Base-by-base conservation (phyloP, 768 basidiomycete species). In the Thelephora aurantiotincta region DNA sequence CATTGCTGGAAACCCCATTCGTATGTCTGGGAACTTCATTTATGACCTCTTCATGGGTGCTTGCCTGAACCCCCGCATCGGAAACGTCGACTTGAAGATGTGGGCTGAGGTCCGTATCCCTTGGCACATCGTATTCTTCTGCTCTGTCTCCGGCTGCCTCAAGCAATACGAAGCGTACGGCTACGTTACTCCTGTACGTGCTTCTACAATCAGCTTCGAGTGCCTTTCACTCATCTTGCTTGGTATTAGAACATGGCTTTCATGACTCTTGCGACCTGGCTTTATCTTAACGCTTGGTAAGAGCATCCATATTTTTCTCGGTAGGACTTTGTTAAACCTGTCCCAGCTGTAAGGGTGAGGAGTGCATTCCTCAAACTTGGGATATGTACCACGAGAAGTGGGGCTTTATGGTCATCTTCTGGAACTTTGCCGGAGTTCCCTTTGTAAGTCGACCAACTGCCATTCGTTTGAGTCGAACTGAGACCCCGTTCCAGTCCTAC, bases 341-440 rank as follows among this genome's bases (percentile, higher is more conserved):
- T 35, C 33, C 13, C 48, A 87, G 85, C 58, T 86, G 76, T 51
- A 96, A 96, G 63, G 92, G 85, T 36, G 92, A 94, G 57, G 91
- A 94, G 58, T 91, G 87, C 57, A 91, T 93, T 52, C 89, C 90
- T 5, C 89, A 94, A 63, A 93, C 91, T 2, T 98, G 96, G 94
- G 96, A 97, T 58, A 99, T 99, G 90, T 96, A 82, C 70, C 89
- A 94, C 57, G 94, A 99, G 60, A 99, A 99, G 74, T 89, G 87
- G 87, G 88, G 93, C 26, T 97, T 93, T 72, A 83, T 97, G 77
- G 82, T 97, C 53, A 96, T 96, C 60, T 97, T 97, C 70, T 96
- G 93, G 93, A 91, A 92, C 60, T 79, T 90, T 55, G 87, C 92
- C 2, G 92, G 91, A 41, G 89, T 91, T 11, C 88, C 87, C 38